phyloP scores from a whole-genome alignment of 2,329 filamentous ascomycete species.

The Pseudofabraea citricarpa region DNA sequence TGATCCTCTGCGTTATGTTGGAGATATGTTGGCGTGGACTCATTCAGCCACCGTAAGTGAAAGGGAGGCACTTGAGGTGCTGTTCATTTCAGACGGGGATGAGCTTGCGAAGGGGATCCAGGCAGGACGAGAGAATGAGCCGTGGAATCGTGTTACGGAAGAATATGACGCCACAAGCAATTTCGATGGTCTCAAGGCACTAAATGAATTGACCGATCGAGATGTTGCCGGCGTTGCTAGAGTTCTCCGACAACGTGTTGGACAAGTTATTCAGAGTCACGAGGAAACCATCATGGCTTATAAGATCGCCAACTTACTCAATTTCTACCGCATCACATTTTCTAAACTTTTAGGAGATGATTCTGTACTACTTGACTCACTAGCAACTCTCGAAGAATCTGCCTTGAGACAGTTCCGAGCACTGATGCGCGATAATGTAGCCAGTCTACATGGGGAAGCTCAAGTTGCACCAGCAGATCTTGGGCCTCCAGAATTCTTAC shows the following conservation, averaged over 20 bases:
- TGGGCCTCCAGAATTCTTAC: constrained; percentile 72
- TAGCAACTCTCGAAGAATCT: constrained; percentile 66
- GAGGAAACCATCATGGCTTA: constrained; percentile 87
- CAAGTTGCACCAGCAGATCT: constrained; percentile 68
- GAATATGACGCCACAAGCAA: constrained; percentile 48
- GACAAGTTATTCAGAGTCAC: constrained; percentile 88
- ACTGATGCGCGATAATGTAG: constrained; percentile 75
- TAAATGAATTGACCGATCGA: constrained; percentile 82
- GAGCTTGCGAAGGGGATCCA: constrained; percentile 81
- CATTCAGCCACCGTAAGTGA: constrained; percentile 94
- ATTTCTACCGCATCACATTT: constrained; percentile 87
- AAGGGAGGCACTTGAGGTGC: constrained; percentile 80
- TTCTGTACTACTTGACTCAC: constrained; percentile 64
- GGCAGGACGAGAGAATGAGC: constrained; percentile 74
- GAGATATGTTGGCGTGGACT: constrained; percentile 96
- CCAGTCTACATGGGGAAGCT: constrained; percentile 67
- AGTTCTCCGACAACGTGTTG: constrained; percentile 81
- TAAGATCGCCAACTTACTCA: constrained; percentile 82
- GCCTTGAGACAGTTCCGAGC: constrained; percentile 79
- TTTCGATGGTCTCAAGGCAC: constrained; percentile 77
- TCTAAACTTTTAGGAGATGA: constrained; percentile 67
- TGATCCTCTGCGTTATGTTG: constrained; percentile 84
- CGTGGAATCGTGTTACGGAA: constrained; percentile 67
- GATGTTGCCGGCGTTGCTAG: constrained; percentile 77
- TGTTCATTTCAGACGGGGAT: constrained; percentile 88